Evolutionary conservation across 2,329 filamentous ascomycete genomes (phyloP).

Genomic region (Fusarium newnesense): DNA sequence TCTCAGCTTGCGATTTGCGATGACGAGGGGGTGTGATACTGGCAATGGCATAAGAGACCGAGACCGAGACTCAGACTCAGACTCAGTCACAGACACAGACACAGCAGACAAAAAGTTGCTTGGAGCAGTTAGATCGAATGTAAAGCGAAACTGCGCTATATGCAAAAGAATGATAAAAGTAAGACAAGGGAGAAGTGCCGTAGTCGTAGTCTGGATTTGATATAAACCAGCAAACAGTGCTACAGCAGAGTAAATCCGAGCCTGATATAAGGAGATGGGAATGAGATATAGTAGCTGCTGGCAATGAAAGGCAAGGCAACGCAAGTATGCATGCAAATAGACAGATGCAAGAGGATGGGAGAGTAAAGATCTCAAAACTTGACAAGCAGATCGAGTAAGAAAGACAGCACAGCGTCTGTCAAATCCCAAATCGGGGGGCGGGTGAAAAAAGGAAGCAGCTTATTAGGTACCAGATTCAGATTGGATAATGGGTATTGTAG

Average conservation of each 20-base stretch:
- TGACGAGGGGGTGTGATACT: slow-evolving; percentile 29
- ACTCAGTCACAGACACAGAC: not conserved
- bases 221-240: slow-evolving; percentile 23
- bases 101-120: slow-evolving; percentile 20
- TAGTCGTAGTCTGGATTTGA: slow-evolving; percentile 11
- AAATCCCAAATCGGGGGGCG: slow-evolving; percentile 35
- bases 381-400: slow-evolving; percentile 30
- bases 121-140: slow-evolving; percentile 21
- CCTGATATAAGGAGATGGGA: not conserved
- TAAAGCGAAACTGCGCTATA: slow-evolving; percentile 27
- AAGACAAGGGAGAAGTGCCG: slow-evolving; percentile 14
- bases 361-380: slow-evolving; percentile 19
- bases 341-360: slow-evolving; percentile 18
- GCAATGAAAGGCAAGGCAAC: slow-evolving; percentile 14
- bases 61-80: not conserved
- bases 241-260: not conserved
- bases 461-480: slow-evolving; percentile 24
- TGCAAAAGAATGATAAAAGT: slow-evolving; percentile 19
- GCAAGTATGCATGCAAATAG: slow-evolving; percentile 16
- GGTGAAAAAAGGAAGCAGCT: slow-evolving; percentile 23
- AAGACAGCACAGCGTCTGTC: slow-evolving; percentile 27
- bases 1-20: slow-evolving; percentile 24
- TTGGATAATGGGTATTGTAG: slow-evolving; percentile 16
- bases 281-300: not conserved
- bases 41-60: slow-evolving; percentile 9